Evolutionary conservation across 192 early-diverging fungal species (phyloP).

Genomic region (Linnemannia hyalina): DNA sequence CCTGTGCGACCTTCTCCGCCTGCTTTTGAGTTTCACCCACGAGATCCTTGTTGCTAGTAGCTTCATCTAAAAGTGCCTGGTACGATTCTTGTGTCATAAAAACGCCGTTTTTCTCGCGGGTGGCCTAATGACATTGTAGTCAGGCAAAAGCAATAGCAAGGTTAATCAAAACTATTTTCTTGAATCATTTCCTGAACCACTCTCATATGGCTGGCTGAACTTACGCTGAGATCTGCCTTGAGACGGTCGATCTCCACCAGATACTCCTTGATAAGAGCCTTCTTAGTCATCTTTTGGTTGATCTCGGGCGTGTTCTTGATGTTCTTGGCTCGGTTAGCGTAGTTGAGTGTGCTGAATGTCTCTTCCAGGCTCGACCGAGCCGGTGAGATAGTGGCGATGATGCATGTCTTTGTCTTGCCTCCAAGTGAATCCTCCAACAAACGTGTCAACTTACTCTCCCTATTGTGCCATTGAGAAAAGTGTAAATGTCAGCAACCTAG

Average conservation of each 20-base stretch:
- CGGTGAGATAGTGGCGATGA: constrained; percentile 94
- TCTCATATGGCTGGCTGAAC: neutral
- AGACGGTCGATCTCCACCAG: constrained; percentile 84
- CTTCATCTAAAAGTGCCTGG: constrained; percentile 65
- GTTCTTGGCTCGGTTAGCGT: constrained; percentile 83
- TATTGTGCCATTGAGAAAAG: neutral
- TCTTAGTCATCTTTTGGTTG: constrained; percentile 85
- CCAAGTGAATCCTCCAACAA: constrained; percentile 92
- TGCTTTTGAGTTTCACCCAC: constrained; percentile 46
- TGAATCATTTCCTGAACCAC: neutral
- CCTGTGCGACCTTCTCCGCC: constrained; percentile 34
- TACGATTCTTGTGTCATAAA: constrained; percentile 80
- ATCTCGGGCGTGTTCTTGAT: constrained; percentile 83
- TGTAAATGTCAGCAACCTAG: no score
- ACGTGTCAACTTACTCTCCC: constrained; percentile 90
- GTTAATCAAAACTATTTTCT: neutral
- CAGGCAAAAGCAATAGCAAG: neutral
- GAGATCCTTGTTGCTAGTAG: constrained; percentile 44
- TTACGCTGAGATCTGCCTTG: constrained; percentile 78
- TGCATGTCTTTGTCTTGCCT: constrained; percentile 93
- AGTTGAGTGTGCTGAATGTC: constrained; percentile 81
- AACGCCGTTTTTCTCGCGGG: constrained; percentile 88
- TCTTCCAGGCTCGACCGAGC: constrained; percentile 76
- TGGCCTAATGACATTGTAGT: constrained; percentile 58
- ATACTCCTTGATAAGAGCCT: constrained; percentile 86